Evolutionary conservation across 2,329 filamentous ascomycete species (phyloP).

Genomic region (Cladobotryum protrusum): DNA sequence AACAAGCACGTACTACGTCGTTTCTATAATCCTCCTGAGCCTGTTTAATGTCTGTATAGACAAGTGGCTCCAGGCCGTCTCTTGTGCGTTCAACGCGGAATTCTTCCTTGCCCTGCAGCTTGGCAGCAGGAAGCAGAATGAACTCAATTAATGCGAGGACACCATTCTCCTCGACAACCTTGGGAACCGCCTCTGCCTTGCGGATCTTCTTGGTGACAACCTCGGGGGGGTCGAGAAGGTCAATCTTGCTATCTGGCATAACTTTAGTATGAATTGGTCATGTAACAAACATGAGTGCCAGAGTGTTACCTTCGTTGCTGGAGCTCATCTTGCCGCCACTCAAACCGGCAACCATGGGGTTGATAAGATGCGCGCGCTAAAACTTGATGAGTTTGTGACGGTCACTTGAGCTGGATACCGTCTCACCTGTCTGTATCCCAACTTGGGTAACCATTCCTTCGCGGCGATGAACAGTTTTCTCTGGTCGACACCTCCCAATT

Average conservation of each 20-base stretch:
- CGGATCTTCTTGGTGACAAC: constrained; percentile 73
- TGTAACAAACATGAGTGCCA: neutral
- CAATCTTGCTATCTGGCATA: constrained; percentile 71
- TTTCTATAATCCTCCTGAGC: constrained; percentile 74
- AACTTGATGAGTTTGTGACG: neutral
- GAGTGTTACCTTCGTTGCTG: constrained; percentile 53
- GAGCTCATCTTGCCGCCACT: constrained; percentile 81
- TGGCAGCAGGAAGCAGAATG: constrained; percentile 72
- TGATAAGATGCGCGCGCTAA: constrained; percentile 33
- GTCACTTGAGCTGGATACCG: neutral
- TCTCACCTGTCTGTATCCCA: constrained; percentile 68
- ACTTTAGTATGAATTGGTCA: neutral
- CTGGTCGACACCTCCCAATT: constrained; percentile 83
- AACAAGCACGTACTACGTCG: constrained; percentile 57
- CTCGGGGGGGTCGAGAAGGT: constrained; percentile 77
- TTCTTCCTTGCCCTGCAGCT: constrained; percentile 50
- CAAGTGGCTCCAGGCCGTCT: constrained; percentile 63
- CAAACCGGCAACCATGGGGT: constrained; percentile 85
- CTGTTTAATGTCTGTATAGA: constrained; percentile 64
- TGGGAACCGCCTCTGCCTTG: constrained; percentile 75
- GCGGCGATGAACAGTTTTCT: constrained; percentile 84
- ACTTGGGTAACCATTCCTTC: constrained; percentile 74
- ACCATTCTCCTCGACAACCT: constrained; percentile 76
- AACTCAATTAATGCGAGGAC: constrained; percentile 81
- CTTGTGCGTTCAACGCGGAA: constrained; percentile 64